Conservation (phyloP, 2,329 filamentous ascomycete species). For the Stagonosporopsis tanaceti region DNA sequence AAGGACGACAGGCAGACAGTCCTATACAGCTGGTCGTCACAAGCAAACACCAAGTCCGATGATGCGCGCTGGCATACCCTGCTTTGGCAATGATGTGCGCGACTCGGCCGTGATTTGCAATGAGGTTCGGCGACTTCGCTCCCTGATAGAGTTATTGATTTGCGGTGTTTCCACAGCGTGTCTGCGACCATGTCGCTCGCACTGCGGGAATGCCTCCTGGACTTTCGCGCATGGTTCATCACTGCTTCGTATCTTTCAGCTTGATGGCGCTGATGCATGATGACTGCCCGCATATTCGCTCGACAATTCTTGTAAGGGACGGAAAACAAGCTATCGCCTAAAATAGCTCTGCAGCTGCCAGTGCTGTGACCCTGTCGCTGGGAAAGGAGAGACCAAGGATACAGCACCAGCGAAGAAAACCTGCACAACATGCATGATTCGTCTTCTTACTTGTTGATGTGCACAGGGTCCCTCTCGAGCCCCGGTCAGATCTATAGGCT, state of each 20-base stretch:
- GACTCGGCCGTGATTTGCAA: conserved; percentile 20
- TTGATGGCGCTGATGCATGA: conserved; percentile 18
- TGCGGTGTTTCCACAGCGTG: conserved; percentile 1
- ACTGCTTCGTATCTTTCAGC: conserved; percentile 7
- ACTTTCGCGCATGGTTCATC: background rate
- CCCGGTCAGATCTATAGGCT: background rate
- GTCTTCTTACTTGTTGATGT: conserved; percentile 1
- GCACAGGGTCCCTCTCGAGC: background rate
- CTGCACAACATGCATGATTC: background rate
- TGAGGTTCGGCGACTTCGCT: conserved; percentile 25
- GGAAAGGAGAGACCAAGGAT: background rate
- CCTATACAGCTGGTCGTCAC: conserved; percentile 3
- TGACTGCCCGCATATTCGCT: conserved; percentile 22
- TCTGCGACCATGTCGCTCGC: conserved; percentile 2
- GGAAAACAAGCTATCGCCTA: conserved; percentile 29
- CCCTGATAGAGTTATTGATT: conserved; percentile 18
- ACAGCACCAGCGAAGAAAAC: background rate
- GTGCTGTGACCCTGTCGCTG: background rate
- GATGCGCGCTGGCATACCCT: conserved; percentile 23
- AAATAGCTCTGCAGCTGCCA: conserved; percentile 25
- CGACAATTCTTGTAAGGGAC: conserved; percentile 32
- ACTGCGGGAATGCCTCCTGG: background rate
- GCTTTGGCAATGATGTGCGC: conserved; percentile 26
- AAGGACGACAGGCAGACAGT: background rate
- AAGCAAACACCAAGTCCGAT: conserved; percentile 21